Evolutionary conservation across 2,329 filamentous ascomycete genomes (phyloP).

Genomic region (Fusarium austroafricanum): DNA sequence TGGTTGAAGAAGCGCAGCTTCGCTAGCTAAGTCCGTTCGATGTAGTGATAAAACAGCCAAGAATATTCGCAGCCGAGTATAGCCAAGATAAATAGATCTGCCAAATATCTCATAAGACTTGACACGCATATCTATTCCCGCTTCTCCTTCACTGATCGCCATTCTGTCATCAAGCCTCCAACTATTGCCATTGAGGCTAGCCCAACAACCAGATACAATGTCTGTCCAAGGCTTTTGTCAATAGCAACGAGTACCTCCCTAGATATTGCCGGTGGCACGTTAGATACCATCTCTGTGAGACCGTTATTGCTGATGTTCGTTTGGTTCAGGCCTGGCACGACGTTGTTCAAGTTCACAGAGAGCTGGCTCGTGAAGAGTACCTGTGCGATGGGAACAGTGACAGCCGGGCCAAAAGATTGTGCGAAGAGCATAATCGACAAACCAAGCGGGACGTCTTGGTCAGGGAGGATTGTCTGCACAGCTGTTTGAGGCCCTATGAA

Average conservation of each 20-base stretch:
- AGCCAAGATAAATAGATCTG: too few species aligned
- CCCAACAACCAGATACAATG: conserved; percentile 22
- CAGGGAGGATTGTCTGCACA: conserved; percentile 9
- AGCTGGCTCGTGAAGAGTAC: conserved; percentile 34
- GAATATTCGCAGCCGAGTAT: too few species aligned
- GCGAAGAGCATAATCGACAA: conserved; percentile 41
- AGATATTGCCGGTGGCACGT: not conserved
- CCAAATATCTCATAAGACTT: too few species aligned
- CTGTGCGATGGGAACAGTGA: conserved; percentile 32
- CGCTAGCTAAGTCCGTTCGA: not conserved
- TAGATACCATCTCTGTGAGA: not conserved
- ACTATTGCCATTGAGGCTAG: conserved; percentile 18
- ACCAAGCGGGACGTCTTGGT: conserved; percentile 28
- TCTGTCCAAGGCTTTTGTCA: conserved; percentile 12
- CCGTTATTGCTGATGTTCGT: not conserved
- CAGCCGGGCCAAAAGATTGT: conserved; percentile 35
- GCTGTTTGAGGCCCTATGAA: conserved; percentile 28
- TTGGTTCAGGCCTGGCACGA: not conserved
- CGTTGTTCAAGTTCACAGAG: conserved; percentile 1
- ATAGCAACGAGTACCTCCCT: not conserved
- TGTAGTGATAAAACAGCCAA: too few species aligned
- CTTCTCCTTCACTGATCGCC: conserved; percentile 24
- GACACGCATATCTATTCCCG: not conserved
- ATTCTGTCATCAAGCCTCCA: conserved; percentile 21
- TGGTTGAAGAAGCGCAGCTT: conserved; percentile 24